Conservation (phyloP, 257 asterid genomes). For the Rauvolfia tetraphylla region DNA sequence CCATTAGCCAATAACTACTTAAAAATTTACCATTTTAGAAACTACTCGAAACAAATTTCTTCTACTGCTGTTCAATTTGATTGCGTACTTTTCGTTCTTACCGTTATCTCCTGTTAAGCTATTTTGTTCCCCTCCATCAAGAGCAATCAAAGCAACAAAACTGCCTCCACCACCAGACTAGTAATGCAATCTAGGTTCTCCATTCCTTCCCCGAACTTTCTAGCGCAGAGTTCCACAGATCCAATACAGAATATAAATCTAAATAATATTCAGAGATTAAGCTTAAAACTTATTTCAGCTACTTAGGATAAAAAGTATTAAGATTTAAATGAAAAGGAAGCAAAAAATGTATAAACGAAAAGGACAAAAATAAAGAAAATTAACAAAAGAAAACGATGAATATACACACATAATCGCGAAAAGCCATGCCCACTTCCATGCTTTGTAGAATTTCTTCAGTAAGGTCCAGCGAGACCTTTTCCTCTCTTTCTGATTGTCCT, state of each 20-base stretch:
- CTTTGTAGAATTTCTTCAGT: constrained; percentile 88
- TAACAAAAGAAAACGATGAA: not conserved
- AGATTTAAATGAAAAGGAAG: not conserved
- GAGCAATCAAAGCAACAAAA: not conserved
- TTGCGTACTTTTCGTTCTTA: not conserved
- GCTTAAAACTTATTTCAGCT: not conserved
- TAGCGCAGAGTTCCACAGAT: not conserved
- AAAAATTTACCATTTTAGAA: not conserved
- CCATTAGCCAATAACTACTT: not conserved
- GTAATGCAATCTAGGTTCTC: not conserved
- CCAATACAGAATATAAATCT: not conserved
- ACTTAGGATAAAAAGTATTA: not conserved
- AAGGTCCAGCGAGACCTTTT: constrained; percentile 72
- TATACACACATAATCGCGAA: constrained; percentile 71
- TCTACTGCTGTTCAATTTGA: not conserved
- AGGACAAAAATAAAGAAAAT: not conserved
- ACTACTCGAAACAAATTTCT: not conserved
- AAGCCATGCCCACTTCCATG: constrained; percentile 98
- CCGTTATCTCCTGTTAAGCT: not conserved
- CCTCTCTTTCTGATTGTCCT: constrained; percentile 71
- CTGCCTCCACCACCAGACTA: not conserved
- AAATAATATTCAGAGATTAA: not conserved
- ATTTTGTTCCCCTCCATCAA: not conserved
- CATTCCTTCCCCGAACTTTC: not conserved
- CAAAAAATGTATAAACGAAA: not conserved